phyloP scores from a whole-genome alignment of 2,329 filamentous ascomycete species.

The Neopestalotiopsis clavispora region DNA sequence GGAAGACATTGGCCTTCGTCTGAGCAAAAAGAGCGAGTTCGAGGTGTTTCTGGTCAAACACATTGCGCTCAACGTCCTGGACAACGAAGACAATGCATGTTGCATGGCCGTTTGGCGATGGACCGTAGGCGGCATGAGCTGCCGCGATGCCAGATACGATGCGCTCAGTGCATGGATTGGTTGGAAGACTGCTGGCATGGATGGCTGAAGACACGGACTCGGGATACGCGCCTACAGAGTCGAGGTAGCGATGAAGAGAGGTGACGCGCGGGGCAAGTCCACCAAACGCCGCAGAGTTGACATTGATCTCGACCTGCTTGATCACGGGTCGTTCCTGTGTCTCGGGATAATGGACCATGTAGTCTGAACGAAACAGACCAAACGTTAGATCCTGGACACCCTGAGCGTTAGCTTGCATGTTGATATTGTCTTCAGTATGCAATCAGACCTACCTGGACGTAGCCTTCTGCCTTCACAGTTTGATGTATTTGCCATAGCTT shows the following conservation, averaged over 20 bases:
- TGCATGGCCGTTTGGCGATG: conserved; percentile 56
- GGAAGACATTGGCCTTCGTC: conserved; percentile 72
- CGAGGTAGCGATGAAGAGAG: conserved; percentile 68
- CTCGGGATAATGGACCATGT: conserved; percentile 84
- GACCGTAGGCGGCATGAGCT: conserved; percentile 78
- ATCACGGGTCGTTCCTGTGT: conserved; percentile 63
- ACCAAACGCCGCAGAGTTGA: conserved; percentile 96
- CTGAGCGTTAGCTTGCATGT: conserved; percentile 14
- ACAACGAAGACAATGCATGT: conserved; percentile 85
- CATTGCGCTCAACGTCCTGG: conserved; percentile 85
- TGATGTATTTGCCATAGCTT: conserved; percentile 88
- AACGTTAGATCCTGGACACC: conserved; percentile 57
- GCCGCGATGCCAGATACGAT: conserved; percentile 78
- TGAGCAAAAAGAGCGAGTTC: conserved; percentile 73
- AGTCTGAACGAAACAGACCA: conserved; percentile 93
- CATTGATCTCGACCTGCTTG: conserved; percentile 99
- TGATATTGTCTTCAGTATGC: conserved; percentile 9
- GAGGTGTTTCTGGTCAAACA: conserved; percentile 92
- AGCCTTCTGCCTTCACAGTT: conserved; percentile 85
- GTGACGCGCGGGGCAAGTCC: conserved; percentile 83
- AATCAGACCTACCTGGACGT: conserved; percentile 68
- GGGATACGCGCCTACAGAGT: conserved; percentile 19
- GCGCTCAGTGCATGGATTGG: conserved; percentile 74
- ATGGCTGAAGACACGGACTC: conserved; percentile 21
- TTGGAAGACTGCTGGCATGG: conserved; percentile 61